phyloP scores from a whole-genome alignment of 2,329 filamentous ascomycete genomes.

The Aspergillus intermedius region DNA sequence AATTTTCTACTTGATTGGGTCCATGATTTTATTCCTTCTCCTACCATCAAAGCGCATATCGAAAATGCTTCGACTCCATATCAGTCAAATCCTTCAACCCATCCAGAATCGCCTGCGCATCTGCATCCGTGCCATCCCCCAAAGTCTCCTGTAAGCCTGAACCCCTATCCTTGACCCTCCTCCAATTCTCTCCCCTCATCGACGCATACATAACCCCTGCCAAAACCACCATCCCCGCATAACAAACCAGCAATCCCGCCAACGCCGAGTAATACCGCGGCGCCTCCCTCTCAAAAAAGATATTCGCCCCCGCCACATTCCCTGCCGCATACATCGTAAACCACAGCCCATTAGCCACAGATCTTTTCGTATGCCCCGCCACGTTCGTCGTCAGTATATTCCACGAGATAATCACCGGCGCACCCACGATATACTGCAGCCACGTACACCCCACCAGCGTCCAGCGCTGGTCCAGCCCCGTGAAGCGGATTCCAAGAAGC shows the following conservation, averaged over 20 bases:
- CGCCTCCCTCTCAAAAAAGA: conserved; percentile 40
- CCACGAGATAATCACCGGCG: conserved; percentile 48
- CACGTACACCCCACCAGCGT: conserved; percentile 49
- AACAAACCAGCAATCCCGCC: conserved; percentile 39
- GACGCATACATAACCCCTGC: conserved; percentile 16
- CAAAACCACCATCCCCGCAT: conserved; percentile 37
- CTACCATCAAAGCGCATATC: conserved; percentile 26
- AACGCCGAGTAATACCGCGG: conserved; percentile 42
- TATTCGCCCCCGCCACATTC: conserved; percentile 44
- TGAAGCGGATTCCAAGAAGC: conserved; percentile 46
- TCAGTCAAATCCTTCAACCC: conserved; percentile 34
- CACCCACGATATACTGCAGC: conserved; percentile 47
- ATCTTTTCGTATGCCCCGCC: conserved; percentile 48
- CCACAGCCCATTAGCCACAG: conserved; percentile 44
- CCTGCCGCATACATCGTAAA: conserved; percentile 45
- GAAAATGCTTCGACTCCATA: conserved; percentile 29
- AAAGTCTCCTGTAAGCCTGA: conserved; percentile 2
- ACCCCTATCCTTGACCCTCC: conserved; percentile 10
- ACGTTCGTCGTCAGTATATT: conserved; percentile 44
- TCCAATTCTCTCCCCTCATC: conserved; percentile 21
- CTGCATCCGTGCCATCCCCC: conserved; percentile 8
- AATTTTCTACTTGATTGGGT: background rate
- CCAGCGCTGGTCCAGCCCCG: conserved; percentile 37
- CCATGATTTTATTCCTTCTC: background rate
- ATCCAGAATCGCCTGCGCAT: conserved; percentile 19